Base-by-base conservation (phyloP, 2,329 filamentous ascomycete species). In the Pestalotiopsis fici region DNA sequence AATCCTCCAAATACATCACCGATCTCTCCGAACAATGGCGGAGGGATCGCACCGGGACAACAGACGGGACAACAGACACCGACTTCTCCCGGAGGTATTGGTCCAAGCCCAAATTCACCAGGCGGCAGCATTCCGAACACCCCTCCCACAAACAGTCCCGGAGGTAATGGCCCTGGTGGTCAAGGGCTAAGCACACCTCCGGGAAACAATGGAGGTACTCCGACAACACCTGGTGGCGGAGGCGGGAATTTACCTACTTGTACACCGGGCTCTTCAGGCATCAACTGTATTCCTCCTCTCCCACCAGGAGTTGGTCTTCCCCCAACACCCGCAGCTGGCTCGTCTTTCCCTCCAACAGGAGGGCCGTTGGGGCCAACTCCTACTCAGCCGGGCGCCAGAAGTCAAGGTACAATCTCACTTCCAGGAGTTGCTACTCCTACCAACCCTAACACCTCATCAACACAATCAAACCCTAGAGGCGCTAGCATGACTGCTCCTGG, bases 391-490 rank as follows among this genome's bases (percentile, higher is more conserved):
- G 7, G 3, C 27, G 25, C 23, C 27, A 64, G 13, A 27, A 56
- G 27, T 28, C 63, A 57, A 59, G 63, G 63, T 3, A 57, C 54
- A 23, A 21, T 65, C 13, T 65, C 63, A n/a, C 54, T 59, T 28
- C 54, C 63, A 18, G 63, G 63, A 15, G 63, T 65, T 37, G 50
- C 63, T 25, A 65, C 63, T 23, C 63, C 63, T 21, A 65, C 31
- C 7, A 50, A 18, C 15, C 50, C 62, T 31, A 27, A 23, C 7
- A 31, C 31, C n/a, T 60, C 57, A 5, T 21, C 57, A 9, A 60
- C 57, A 6, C 57, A 35, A n/a, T 60, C 57, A 21, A 60, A 37
- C 9, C 31, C 57, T 12, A 35, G 28, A 21, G 27, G 28, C 13
- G 57, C 57, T 12, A 60, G 57, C 31, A 31, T 60, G 28, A 60